Evolutionary conservation across 2,329 filamentous ascomycete genomes (phyloP), one percentile per base, ranked within the genome.

Genomic region (Lasiodiplodia sp.): DNA sequence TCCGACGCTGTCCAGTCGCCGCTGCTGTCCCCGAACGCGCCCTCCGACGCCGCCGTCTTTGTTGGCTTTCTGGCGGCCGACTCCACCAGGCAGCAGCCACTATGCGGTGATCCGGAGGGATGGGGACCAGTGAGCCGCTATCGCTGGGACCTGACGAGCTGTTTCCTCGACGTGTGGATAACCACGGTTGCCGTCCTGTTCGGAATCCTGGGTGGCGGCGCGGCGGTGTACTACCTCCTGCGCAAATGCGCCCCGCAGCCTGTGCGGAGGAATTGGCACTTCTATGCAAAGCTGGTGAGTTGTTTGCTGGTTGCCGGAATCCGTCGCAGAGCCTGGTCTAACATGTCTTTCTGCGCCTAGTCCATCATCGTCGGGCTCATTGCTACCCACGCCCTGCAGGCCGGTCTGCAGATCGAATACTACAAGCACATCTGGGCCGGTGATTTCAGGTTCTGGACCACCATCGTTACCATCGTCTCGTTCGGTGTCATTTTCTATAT

Each of bases 61-160:
- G 34, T 74, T 71, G 77, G 78, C 73, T 93, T 92, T 79, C 86
- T 93, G 70, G 85, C 76, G 40, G 79, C 82, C 23, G 79, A 79
- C 60, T 72, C 72, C 64, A 71, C 73, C 64, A 74, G 78, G 67
- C 82, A 82, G 72, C 92, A 96, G 78, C 89, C 92, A 69, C 84
- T 97, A 80, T 98, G 95, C 82, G 89, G 91, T 79, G 96, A 97
- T 81, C 84, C 86, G 67, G 95, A 98, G 81, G 96, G 96, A 75
- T 99, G 96, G 96, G 96, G 96, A 1, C 96, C 96, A 25, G 78
- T 99, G 78, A 97, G 94, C 81, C 90, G 90, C 44, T 86, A 90
- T 73, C 87, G 95, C 79, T 97, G 93, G 81, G 96, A 99, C 82
- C 94, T 99, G 76, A 98, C 96, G 18, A 95, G 96, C 51, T 99